Base-by-base conservation (phyloP, 1,284 basidiomycete species). In the Ceratobasidium sp. region DNA sequence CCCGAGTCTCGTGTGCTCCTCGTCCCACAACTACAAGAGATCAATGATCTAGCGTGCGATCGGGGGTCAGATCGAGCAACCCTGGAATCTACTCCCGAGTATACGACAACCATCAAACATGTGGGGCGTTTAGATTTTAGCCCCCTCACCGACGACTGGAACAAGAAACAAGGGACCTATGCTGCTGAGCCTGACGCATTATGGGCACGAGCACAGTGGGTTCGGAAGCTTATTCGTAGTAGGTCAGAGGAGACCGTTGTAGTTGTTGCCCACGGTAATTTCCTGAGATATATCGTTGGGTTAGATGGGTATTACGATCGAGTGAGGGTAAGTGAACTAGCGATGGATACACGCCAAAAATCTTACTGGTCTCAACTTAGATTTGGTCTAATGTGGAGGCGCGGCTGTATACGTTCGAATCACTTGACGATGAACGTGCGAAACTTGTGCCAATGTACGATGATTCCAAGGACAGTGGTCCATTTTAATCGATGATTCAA, bases 101-200 rank as follows among this genome's bases (percentile, higher is more conserved):
- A 66, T 25, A 64, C 71, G 29, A 74, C 59, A 22, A 61, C 64
- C 34, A n/a, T 74, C 11, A 65, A 75, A 57, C 37, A 56, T 43
- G 1, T 62, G 4, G 73, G 62, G 1, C 19, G 40, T 19, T 29
- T 75, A 19, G 73, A 75, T 46, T 75, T 66, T n/a, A 75, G 62
- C 25, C 62, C 62, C 5, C 51, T 75, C 29, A 75, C 62, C 11
- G 46, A 46, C 15, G 73, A 75, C 22, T 75, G 73, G 73, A 75
- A 75, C 51, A 64, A 75, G 32, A 75, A 75, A 25, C 51, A 54
- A n/a, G 73, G 73, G n/a, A 46, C 66, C 34, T 75, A 75, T 17
- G 62, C 37, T 22, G 34, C 73, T 8, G 15, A 32, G 13, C 73
- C 52, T 29, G 73, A 75, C 19, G 62, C 25, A 0, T 34, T 75